Base-by-base conservation (phyloP, 495 filamentous ascomycete genomes). In the Lasiosphaeria hispida region DNA sequence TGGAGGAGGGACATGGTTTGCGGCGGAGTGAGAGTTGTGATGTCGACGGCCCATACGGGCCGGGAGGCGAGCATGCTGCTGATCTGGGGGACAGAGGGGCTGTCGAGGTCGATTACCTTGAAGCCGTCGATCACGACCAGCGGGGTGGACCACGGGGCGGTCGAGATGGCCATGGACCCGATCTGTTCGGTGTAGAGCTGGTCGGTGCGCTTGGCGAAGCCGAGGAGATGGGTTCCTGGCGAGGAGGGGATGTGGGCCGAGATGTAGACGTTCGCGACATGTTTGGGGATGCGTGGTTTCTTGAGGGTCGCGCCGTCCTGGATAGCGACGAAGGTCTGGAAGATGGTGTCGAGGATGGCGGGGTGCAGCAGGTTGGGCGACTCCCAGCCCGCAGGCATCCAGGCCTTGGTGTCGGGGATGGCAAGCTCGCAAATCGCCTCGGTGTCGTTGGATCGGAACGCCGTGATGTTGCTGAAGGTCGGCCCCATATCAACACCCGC, bases 401-500 rank as follows among this genome's bases (percentile, higher is more conserved):
- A 13, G 2, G 49, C 49, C 10, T 9, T 17, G 3, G 49, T 39
- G 36, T 53, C 49, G 14, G 49, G 11, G 11, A 39, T 40, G 19
- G 19, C 30, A 5, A 49, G 47, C 34, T 34, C 17, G 53, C 17
- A 48, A 23, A 10, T 13, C 14, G 23, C 18, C 49, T 39, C 49
- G 14, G 14, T 13, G 19, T 41, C 14, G 13, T 19, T 19, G 13
- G 40, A 34, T 5, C 38, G 17, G 19, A 55, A 13, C 15, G 13
- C 19, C 8, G 13, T 30, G n/a, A 55, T 13, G 36, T 3, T 53
- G n/a, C 30, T 23, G n/a, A 49, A 45, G 2, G 43, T 23, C 4
- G 58, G 18, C 39, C 77, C 75, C 52, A 80, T 13, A 7, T 55
- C 17, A 2, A 55, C 19, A 7, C 52, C 52, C 18, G 23, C 34